Evolutionary conservation across 2,329 filamentous ascomycete genomes (phyloP).

Genomic region (Aspergillus tanneri): DNA sequence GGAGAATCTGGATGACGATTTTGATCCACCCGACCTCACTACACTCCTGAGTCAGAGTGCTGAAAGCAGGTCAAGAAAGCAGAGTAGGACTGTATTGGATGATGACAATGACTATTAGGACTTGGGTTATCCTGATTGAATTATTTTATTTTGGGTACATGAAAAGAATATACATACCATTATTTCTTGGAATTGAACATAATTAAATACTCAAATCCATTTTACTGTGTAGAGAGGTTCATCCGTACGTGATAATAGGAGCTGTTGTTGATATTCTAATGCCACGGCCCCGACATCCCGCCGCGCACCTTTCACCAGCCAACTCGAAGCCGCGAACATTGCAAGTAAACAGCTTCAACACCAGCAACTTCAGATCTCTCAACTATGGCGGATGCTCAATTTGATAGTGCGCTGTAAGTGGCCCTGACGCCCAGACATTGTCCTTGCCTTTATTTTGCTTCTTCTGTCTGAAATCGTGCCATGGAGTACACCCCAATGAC

Average conservation of each 20-base stretch:
- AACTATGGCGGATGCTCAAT: slow-evolving; percentile 50
- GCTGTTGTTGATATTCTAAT: background rate
- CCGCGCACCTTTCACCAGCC: slow-evolving; percentile 21
- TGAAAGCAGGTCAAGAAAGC: slow-evolving; percentile 19
- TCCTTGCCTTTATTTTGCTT: too few species aligned
- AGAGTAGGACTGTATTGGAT: slow-evolving; percentile 25
- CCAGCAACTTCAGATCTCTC: slow-evolving; percentile 15
- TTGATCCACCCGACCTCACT: slow-evolving; percentile 30
- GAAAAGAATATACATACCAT: too few species aligned
- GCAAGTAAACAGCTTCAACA: slow-evolving; percentile 24
- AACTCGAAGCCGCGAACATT: slow-evolving; percentile 14
- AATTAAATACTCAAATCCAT: too few species aligned
- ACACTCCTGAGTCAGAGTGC: slow-evolving; percentile 23
- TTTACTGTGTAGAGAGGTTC: background rate
- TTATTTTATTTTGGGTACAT: slow-evolving; percentile 7
- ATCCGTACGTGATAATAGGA: background rate
- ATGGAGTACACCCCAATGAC: slow-evolving; percentile 14
- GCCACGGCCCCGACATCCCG: slow-evolving; percentile 15
- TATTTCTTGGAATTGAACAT: too few species aligned
- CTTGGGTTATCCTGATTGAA: slow-evolving; percentile 7
- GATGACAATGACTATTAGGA: slow-evolving; percentile 31
- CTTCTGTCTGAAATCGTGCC: too few species aligned
- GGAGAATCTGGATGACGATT: slow-evolving; percentile 25
- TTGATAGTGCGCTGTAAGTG: slow-evolving; percentile 53
- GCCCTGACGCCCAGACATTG: too few species aligned